Evolutionary conservation across 1,284 basidiomycete species (phyloP).

Genomic region (Apiotrichum akiyoshidainum): DNA sequence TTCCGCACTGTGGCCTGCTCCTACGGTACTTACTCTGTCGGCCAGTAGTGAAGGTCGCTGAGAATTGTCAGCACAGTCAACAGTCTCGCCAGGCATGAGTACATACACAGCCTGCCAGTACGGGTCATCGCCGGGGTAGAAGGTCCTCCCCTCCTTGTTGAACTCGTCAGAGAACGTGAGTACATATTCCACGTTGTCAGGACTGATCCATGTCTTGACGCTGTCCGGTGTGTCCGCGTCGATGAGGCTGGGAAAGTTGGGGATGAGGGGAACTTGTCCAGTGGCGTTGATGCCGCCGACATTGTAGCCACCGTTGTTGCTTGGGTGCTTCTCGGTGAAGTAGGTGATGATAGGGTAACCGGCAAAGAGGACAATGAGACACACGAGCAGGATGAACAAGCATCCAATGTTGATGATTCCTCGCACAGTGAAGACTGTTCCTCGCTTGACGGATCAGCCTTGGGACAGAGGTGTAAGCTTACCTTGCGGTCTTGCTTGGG

Average conservation of each 20-base stretch:
- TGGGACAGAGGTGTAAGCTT: background rate
- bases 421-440: conserved; percentile 65
- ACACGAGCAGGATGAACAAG: conserved; percentile 61
- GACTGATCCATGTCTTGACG: conserved; percentile 34
- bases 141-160: conserved; percentile 65
- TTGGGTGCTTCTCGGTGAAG: conserved; percentile 36
- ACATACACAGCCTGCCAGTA: conserved; percentile 50
- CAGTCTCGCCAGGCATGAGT: background rate
- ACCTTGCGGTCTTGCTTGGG: conserved; percentile 64
- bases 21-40: conserved; percentile 34
- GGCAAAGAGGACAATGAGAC: conserved; percentile 66
- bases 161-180: conserved; percentile 57
- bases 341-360: conserved; percentile 52
- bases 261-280: conserved; percentile 61
- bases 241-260: conserved; percentile 65
- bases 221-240: conserved; percentile 67
- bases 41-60: conserved; percentile 70
- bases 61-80: background rate
- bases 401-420: conserved; percentile 75
- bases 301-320: conserved; percentile 55
- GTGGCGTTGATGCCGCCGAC: conserved; percentile 58
- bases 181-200: conserved; percentile 47
- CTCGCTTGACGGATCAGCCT: conserved; percentile 42
- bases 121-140: conserved; percentile 61
- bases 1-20: background rate